phyloP scores from a whole-genome alignment of 1,139 yeast genomes.

The Saccharomycopsis hybrid region DNA sequence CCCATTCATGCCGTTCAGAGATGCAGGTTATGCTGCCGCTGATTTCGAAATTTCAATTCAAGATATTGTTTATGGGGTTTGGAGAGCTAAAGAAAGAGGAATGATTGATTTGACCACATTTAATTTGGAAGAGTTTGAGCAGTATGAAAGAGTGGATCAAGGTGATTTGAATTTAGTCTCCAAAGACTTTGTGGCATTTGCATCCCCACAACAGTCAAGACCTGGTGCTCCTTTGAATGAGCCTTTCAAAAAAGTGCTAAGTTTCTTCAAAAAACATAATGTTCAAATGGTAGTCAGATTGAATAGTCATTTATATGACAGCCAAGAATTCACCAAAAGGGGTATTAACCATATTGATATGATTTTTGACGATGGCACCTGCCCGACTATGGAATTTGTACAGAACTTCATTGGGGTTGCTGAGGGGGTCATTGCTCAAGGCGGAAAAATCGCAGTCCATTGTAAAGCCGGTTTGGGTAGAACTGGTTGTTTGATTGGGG shows the following conservation, averaged over 20 bases:
- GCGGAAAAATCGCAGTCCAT: constrained; percentile 95
- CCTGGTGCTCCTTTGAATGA: constrained; percentile 47
- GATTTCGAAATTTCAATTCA: constrained; percentile 91
- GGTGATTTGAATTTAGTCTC: constrained; percentile 92
- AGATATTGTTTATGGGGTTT: constrained; percentile 90
- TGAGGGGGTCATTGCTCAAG: constrained; percentile 73
- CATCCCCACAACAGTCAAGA: constrained; percentile 82
- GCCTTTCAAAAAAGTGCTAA: constrained; percentile 74
- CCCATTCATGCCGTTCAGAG: constrained; percentile 91
- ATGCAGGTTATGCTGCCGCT: constrained; percentile 94
- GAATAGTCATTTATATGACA: constrained; percentile 85
- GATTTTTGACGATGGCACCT: constrained; percentile 97
- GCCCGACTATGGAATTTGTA: constrained; percentile 91
- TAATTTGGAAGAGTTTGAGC: constrained; percentile 88
- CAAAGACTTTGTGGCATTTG: constrained; percentile 94
- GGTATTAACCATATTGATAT: constrained; percentile 88
- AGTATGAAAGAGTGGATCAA: constrained; percentile 90
- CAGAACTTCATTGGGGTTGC: constrained; percentile 92
- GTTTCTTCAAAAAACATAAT: constrained; percentile 61
- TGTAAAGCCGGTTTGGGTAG: constrained; percentile 98
- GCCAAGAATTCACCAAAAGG: constrained; percentile 70
- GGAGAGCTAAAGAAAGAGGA: constrained; percentile 96
- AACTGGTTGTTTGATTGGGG: constrained; percentile 96
- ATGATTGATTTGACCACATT: constrained; percentile 83
- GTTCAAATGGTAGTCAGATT: constrained; percentile 88